Percentiles rank a stretch among this genome's conserved stretches.
Conservation (phyloP, 116 monocot species). For the Thalassia testudinum region DNA sequence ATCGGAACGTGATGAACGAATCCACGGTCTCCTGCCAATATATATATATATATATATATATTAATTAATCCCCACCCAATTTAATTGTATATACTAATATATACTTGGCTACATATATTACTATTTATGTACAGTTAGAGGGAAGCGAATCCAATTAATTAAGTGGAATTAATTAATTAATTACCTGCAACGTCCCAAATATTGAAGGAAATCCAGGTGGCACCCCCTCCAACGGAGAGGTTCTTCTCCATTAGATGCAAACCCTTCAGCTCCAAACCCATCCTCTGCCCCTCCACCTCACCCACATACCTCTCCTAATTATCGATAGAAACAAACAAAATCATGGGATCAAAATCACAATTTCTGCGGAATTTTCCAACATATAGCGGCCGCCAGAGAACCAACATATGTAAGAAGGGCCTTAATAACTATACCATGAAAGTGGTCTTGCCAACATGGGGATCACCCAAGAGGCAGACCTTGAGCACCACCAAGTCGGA, state of each 20-base stretch:
- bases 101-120: too few species aligned
- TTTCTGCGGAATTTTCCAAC: background rate
- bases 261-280: slow-evolving; percentile 53
- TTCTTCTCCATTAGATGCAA: slow-evolving; percentile 85
- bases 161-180: too few species aligned
- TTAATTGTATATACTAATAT: too few species aligned
- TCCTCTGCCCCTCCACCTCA: slow-evolving; percentile 33
- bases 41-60: too few species aligned
- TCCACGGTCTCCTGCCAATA: slow-evolving; percentile 40
- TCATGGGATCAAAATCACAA: too few species aligned
- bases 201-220: slow-evolving; percentile 43
- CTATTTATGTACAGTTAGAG: too few species aligned
- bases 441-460: slow-evolving; percentile 65
- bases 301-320: slow-evolving; percentile 53
- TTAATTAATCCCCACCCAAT: too few species aligned
- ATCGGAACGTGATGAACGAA: slow-evolving; percentile 56
- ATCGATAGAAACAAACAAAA: too few species aligned
- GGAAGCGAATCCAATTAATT: too few species aligned
- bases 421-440: slow-evolving; percentile 94
- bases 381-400: too few species aligned
- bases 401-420: too few species aligned
- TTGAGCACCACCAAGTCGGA: slow-evolving; percentile 47
- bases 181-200: slow-evolving; percentile 96
- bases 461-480: slow-evolving; percentile 70
- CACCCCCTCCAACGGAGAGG: slow-evolving; percentile 33